Base-by-base conservation (phyloP, 106 monocot species). In the Ottelia alismoides region DNA sequence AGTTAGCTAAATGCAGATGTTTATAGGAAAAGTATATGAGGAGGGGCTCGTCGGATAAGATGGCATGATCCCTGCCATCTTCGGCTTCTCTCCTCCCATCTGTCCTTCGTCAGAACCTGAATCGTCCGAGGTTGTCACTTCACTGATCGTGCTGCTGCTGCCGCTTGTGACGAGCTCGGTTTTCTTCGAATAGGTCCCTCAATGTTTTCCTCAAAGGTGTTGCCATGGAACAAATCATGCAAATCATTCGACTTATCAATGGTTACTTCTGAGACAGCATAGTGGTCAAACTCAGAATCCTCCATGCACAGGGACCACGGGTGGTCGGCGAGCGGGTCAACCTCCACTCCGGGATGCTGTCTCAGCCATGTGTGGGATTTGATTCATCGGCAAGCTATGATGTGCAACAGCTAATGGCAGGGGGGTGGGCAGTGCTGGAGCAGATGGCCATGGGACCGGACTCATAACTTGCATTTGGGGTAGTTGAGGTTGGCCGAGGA, bases 181-280 rank as follows among this genome's bases (percentile, higher is more conserved):
- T 28, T 27, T n/a, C 61, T 65, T 25, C 70, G 62, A 31, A 82
- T 74, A 28, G 77, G 48, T 46, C 56, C 24, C 27, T 76, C 77
- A 11, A 82, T 66, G 44, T 82, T 30, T 17, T 74, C 77, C 17
- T 82, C 82, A 27, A 82, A 82, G 46, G 31, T 53, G 28, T 29
- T 5, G 1, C 66, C n/a, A n/a, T n/a, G 28, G 53, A 65, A 69
- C 47, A 76, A 49, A 52, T 60, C 63, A 10, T 49, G 57, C 35
- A 71, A 40, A 20, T 81, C 72, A 9, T 6, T 50, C 2, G 56
- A 47, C 28, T 23, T 25, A n/a, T 54, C 55, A 22, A 47, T 20
- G 3, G 47, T 22, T 19, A 53, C 44, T 12, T 56, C 62, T 29
- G 30, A 17, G 14, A 50, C 49, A 6, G 35, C 62, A 14, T 73